Conservation (phyloP, 2,329 filamentous ascomycete genomes). For the Talaromyces albobiverticillius region DNA sequence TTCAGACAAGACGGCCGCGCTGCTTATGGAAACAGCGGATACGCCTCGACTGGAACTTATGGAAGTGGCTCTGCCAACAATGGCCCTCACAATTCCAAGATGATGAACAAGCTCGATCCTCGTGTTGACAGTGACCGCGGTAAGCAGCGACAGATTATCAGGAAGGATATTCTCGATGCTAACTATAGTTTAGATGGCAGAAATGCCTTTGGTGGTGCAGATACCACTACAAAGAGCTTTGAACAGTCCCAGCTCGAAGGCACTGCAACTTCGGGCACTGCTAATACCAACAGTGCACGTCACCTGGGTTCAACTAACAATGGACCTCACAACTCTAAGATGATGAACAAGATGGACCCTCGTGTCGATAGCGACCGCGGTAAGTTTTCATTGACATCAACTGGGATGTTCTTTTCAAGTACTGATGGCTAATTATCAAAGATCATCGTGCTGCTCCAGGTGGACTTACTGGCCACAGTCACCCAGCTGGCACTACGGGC, state of each 20-base stretch:
- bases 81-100: constrained; percentile 36
- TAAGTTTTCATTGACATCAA: constrained; percentile 7
- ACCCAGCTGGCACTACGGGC: constrained; percentile 3
- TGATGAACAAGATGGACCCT: constrained; percentile 51
- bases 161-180: background rate
- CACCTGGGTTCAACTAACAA: constrained; percentile 22
- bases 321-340: constrained; percentile 45
- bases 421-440: background rate
- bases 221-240: constrained; percentile 9
- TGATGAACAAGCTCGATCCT: constrained; percentile 31
- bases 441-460: constrained; percentile 2
- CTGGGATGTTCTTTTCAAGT: background rate
- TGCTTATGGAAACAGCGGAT: constrained; percentile 5
- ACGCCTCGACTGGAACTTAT: constrained; percentile 6
- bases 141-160: background rate
- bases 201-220: constrained; percentile 3
- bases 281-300: background rate
- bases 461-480: constrained; percentile 8
- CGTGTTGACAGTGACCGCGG: constrained; percentile 40
- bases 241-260: constrained; percentile 8
- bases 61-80: constrained; percentile 26
- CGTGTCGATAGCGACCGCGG: constrained; percentile 45
- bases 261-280: constrained; percentile 1
- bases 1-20: constrained; percentile 11
- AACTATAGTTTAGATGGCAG: background rate